These are phyloP conservation scores for Ophidiomyces ophidiicola DNA, from an alignment of 2,329 filamentous ascomycete species.

Conservation along the genomic window DNA sequence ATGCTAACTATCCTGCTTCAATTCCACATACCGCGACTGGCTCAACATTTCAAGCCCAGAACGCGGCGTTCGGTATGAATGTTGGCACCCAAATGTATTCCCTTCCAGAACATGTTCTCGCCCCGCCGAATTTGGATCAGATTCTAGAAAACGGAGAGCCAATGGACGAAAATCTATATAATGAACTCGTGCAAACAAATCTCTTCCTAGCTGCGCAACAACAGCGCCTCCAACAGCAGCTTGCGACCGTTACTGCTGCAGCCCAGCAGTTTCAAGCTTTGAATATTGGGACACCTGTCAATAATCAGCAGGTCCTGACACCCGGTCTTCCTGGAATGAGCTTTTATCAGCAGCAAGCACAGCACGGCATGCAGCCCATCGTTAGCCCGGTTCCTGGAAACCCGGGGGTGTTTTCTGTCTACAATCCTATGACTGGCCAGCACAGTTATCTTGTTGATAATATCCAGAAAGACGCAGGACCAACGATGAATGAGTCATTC, in stretches of 20 bases:
- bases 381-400: conserved; percentile 52
- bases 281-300: conserved; percentile 45
- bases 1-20: conserved; percentile 37
- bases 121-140: conserved; percentile 49
- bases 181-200: conserved; percentile 82
- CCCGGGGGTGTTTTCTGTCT: conserved; percentile 68
- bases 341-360: conserved; percentile 54
- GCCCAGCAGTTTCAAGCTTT: conserved; percentile 72
- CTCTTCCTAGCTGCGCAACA: conserved; percentile 88
- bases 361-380: conserved; percentile 54
- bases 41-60: conserved; percentile 39
- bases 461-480: conserved; percentile 34
- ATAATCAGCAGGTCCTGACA: conserved; percentile 38
- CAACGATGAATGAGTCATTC: conserved; percentile 23
- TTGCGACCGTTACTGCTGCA: conserved; percentile 69
- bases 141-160: conserved; percentile 54
- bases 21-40: conserved; percentile 49
- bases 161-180: conserved; percentile 77
- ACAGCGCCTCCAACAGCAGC: conserved; percentile 85
- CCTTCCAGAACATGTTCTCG: conserved; percentile 49
- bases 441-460: conserved; percentile 69
- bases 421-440: conserved; percentile 76
- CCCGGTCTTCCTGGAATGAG: conserved; percentile 38
- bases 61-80: conserved; percentile 25
- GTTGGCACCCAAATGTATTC: conserved; percentile 50